Evolutionary conservation across 768 basidiomycete genomes (phyloP), one percentile per base, ranked within the genome.

Genomic region (Boletales sp.): DNA sequence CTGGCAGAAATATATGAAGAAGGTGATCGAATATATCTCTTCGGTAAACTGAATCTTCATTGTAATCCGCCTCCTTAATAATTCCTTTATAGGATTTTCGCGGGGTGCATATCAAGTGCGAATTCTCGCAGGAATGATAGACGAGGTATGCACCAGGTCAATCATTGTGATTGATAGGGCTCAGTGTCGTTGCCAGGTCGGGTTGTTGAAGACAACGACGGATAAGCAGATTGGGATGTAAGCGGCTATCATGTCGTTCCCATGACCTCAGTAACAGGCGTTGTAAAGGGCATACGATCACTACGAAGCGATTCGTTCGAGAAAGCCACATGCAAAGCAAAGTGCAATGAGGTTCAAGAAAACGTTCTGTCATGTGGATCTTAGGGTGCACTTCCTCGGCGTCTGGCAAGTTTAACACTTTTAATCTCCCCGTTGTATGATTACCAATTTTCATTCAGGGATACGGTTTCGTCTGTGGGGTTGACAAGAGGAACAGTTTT

Each of bases 381-480:
- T 78, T 1, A 54, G 62, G 21, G 72, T 79, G 10, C 74, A 80
- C 36, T 81, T 81, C 41, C 63, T 82, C 17, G 80, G 80, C 1
- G 74, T 76, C 12, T 80, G 77, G 79, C 78, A 49, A 11, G 72
- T 60, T 19, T 4, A 8, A 15, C 32, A 28, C 14, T 56, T 48
- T 18, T 9, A n/a, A 12, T 21, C 3, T 1, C 25, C 6, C 25
- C 25, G 25, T 33, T 18, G 8, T n/a, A 8, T 33, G 10, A n/a
- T 9, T 2, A 1, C n/a, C 59, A 31, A 39, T n/a, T 2, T 48
- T 2, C n/a, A 2, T 14, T 32, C 49, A 85, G 83, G 81, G 84
- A 87, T 55, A 85, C 83, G 2, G 83, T 87, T 8, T 76, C 78
- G 25, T 84, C 83, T 0, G 82, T 85, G 15, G 83, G 82, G 11